A percentile compares a stretch with the other conserved stretches of the same genome.
Conservation (phyloP, 805 yeast genomes). For the Metschnikowia similis region DNA sequence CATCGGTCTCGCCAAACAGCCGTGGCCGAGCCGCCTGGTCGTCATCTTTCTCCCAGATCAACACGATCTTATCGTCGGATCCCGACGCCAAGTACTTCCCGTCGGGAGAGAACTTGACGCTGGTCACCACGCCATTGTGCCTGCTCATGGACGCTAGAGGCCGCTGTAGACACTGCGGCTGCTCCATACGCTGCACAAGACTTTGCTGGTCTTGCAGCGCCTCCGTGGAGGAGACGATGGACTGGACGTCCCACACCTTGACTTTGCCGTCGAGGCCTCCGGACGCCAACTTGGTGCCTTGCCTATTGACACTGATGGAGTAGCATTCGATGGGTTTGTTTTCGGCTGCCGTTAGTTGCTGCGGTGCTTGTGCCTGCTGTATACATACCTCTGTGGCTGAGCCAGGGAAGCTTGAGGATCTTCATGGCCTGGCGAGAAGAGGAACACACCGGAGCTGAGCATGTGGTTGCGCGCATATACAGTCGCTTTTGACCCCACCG, state of each 20-base stretch:
- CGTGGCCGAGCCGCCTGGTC: constrained; percentile 47
- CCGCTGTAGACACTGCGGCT: constrained; percentile 16
- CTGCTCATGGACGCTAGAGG: constrained; percentile 90
- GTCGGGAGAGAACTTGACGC: constrained; percentile 87
- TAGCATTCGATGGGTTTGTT: constrained; percentile 79
- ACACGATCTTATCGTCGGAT: constrained; percentile 85
- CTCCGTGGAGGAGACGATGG: constrained; percentile 43
- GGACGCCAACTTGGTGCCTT: constrained; percentile 81
- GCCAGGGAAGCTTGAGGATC: constrained; percentile 42
- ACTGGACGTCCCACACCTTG: constrained; percentile 75
- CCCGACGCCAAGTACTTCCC: constrained; percentile 92
- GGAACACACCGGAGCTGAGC: neutral
- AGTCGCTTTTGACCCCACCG: neutral
- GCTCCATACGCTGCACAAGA: constrained; percentile 10
- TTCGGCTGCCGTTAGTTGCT: constrained; percentile 53
- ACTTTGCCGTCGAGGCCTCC: constrained; percentile 93
- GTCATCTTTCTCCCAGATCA: constrained; percentile 92
- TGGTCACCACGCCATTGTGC: constrained; percentile 95
- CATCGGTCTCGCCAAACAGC: constrained; percentile 66
- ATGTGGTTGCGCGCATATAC: neutral
- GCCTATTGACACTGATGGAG: constrained; percentile 74
- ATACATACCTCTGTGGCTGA: constrained; percentile 38
- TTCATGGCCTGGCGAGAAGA: constrained; percentile 21
- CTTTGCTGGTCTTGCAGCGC: neutral
- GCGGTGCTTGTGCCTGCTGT: neutral